Conservation (phyloP, 1,139 yeast genomes). For the Pneumocystis sp. region DNA sequence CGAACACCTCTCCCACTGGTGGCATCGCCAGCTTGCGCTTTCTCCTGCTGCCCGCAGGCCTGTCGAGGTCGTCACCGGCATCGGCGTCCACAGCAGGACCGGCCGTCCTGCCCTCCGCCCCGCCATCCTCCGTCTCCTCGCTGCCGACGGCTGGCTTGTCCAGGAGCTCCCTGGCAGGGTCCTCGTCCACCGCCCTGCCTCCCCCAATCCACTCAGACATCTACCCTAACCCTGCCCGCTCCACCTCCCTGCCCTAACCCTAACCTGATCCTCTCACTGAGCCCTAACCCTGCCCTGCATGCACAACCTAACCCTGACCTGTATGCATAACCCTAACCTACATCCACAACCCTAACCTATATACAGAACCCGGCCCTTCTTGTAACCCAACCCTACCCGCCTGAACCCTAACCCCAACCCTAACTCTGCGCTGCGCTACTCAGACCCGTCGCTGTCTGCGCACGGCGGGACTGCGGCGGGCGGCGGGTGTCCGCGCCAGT, state of each 20-base stretch:
- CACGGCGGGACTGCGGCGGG: background rate
- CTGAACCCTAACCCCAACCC: too few species aligned
- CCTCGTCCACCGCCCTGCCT: slow-evolving; percentile 2
- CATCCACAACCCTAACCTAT: too few species aligned
- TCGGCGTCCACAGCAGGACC: slow-evolving; percentile 15
- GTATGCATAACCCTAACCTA: too few species aligned
- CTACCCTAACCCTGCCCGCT: slow-evolving; percentile 24
- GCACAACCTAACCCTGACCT: too few species aligned
- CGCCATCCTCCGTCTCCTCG: slow-evolving; percentile 10
- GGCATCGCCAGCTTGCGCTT: slow-evolving; percentile 7
- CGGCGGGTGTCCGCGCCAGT: slow-evolving; percentile 28
- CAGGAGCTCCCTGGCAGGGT: slow-evolving; percentile 3
- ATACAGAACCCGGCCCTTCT: too few species aligned
- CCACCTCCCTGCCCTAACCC: slow-evolving; percentile 24
- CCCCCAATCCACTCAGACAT: too few species aligned
- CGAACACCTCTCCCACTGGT: slow-evolving; percentile 14
- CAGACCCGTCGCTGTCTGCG: background rate
- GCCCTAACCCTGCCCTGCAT: slow-evolving; percentile 4
- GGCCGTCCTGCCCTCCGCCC: slow-evolving; percentile 14
- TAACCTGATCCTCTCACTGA: slow-evolving; percentile 53
- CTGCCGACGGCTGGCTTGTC: slow-evolving; percentile 14
- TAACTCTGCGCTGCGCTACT: background rate
- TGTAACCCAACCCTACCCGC: too few species aligned
- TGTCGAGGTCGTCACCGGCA: slow-evolving; percentile 15
- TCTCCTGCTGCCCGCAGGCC: slow-evolving; percentile 5